phyloP scores from a whole-genome alignment of 192 early-diverging fungal species.

The Rhizophagus prolifer region DNA sequence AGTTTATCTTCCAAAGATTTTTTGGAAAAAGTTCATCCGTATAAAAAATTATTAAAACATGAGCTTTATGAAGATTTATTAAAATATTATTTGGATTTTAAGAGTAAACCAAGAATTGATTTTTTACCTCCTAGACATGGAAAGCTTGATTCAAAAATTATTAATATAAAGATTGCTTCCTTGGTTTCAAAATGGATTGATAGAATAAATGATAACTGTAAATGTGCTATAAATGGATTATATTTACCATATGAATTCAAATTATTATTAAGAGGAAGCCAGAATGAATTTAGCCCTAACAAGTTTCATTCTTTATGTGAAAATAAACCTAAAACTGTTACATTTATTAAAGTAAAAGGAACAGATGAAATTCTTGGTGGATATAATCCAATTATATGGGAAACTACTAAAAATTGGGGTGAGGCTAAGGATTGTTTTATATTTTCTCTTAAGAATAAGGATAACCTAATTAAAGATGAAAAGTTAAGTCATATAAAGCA shows the following conservation, averaged over 20 bases:
- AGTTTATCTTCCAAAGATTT: neutral
- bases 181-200: neutral
- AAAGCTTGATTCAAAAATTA: neutral
- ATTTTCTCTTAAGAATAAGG: neutral
- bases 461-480: neutral
- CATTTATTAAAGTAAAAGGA: too few species aligned
- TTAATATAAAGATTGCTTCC: neutral
- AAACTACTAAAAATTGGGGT: neutral
- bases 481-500: neutral
- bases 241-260: neutral
- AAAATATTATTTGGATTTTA: neutral
- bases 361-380: neutral
- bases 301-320: neutral
- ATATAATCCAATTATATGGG: neutral
- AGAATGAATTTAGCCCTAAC: neutral
- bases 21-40: neutral
- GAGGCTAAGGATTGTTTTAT: neutral
- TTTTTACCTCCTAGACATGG: neutral
- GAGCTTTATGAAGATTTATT: neutral
- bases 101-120: neutral
- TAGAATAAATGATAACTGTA: neutral
- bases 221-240: neutral
- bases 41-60: neutral
- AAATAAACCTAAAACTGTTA: too few species aligned
- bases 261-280: neutral